Evolutionary conservation across 768 basidiomycete species (phyloP), one percentile per base, ranked within the genome.

Genomic region (Kwoniella newhampshirensis): DNA sequence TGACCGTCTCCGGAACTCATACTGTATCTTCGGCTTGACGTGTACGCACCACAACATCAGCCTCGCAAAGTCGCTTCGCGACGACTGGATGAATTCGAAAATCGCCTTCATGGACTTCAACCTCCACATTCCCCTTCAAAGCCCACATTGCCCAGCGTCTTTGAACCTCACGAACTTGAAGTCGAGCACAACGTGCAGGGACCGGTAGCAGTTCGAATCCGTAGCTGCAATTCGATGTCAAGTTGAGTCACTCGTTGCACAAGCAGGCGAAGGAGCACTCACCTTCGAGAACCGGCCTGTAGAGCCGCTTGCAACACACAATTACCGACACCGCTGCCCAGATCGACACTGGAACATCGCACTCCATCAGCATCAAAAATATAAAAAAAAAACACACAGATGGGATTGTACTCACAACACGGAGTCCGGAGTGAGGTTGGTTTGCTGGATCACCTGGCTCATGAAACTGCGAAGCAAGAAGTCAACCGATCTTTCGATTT

Each of bases 131-230:
- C 60, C 86, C 81, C 15, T 78, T 75, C 4, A 98, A 77, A 0
- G 91, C 91, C 93, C 93, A 99, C 88, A 97, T 89, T 57, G 85
- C 80, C 78, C 88, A 88, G 18, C 96, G 81, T 21, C 83, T 81
- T 68, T 79, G 78, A 60, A 89, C 85, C 73, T 97, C 90, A 41
- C 80, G 80, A 54, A 85, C 80, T 79, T 94, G 88, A 47, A 82
- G 80, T 35, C 81, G 73, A 21, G 90, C 94, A n/a, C 97, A 84
- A 47, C 82, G 80, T 0, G 91, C 87, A 0, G 93, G 90, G 36
- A 83, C 83, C 4, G 81, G 80, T 80, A 90, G 84, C 41, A 91
- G 77, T 77, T 94, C 86, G 42, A 91, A 84, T 2, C 91, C 91
- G 68, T 85, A 89, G 55, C 87, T 84, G 46, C 0, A 84, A 57